These are phyloP conservation scores for Candida montana DNA, from an alignment of 805 yeast species.

Conservation along the genomic window DNA sequence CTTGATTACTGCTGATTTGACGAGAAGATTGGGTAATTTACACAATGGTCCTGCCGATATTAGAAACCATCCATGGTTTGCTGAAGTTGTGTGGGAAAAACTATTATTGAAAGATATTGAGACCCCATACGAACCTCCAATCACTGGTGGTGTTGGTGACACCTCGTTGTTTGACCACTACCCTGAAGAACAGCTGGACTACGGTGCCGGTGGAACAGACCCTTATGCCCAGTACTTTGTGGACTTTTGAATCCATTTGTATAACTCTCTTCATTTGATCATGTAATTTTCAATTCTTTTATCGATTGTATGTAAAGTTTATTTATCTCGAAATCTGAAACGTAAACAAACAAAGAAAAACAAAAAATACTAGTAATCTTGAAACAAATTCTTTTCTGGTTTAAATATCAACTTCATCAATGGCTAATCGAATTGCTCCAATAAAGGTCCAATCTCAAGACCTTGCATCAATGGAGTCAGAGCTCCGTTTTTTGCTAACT, in stretches of 20 bases:
- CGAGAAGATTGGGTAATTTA: conserved; percentile 80
- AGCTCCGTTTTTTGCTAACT: conserved; percentile 20
- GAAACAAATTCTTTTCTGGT: too few relatives aligned
- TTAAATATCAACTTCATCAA: background rate
- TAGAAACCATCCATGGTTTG: conserved; percentile 85
- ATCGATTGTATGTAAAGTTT: background rate
- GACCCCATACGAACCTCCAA: conserved; percentile 95
- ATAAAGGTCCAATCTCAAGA: conserved; percentile 20
- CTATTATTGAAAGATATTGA: conserved; percentile 80
- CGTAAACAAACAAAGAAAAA: background rate
- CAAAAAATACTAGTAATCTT: too few relatives aligned
- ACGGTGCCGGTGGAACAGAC: conserved; percentile 72
- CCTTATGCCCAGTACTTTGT: conserved; percentile 60
- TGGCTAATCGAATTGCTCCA: conserved; percentile 1
- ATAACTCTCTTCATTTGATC: background rate
- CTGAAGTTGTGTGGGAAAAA: conserved; percentile 91
- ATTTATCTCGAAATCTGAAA: background rate
- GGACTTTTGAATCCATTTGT: conserved; percentile 43
- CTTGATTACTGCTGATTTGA: conserved; percentile 78
- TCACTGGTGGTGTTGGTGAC: conserved; percentile 90
- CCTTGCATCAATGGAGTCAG: conserved; percentile 29
- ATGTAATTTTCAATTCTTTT: background rate
- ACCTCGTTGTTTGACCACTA: conserved; percentile 77
- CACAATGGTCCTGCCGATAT: conserved; percentile 83
- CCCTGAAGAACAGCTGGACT: conserved; percentile 81